phyloP scores from a whole-genome alignment of 2,329 filamentous ascomycete species.

The Aspergillus bombycis region DNA sequence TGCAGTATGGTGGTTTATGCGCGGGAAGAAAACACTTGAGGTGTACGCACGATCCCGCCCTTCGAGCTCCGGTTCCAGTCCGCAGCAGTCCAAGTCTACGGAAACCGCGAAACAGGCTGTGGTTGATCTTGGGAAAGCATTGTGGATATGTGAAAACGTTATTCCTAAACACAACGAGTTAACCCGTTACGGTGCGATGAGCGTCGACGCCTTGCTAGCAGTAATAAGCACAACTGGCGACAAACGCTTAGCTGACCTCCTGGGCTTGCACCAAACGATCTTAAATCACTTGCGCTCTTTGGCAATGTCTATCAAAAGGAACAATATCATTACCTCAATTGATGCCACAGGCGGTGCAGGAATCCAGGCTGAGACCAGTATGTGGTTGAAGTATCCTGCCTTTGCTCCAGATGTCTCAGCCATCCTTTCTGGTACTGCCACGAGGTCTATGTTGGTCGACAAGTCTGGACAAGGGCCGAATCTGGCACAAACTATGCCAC shows the following conservation, averaged over 20 bases:
- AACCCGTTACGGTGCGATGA: slow-evolving; percentile 41
- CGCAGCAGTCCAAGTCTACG: slow-evolving; percentile 38
- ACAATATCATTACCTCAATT: slow-evolving; percentile 70
- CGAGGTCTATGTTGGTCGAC: slow-evolving; percentile 50
- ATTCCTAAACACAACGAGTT: slow-evolving; percentile 45
- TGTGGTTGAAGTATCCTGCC: slow-evolving; percentile 79
- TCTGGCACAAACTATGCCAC: slow-evolving; percentile 70
- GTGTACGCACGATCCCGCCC: slow-evolving; percentile 68
- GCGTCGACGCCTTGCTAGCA: slow-evolving; percentile 44
- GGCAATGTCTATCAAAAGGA: slow-evolving; percentile 80
- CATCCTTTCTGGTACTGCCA: slow-evolving; percentile 65
- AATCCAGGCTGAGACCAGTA: slow-evolving; percentile 78
- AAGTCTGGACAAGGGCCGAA: slow-evolving; percentile 49
- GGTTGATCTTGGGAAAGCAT: slow-evolving; percentile 79
- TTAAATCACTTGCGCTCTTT: slow-evolving; percentile 71
- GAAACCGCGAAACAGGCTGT: slow-evolving; percentile 72
- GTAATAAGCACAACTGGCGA: slow-evolving; percentile 50
- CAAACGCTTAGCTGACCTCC: slow-evolving; percentile 47
- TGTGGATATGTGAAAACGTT: slow-evolving; percentile 69
- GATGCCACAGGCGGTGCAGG: slow-evolving; percentile 66
- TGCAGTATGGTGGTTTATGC: slow-evolving; percentile 87
- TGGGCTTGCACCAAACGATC: slow-evolving; percentile 58
- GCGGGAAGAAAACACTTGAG: slow-evolving; percentile 77
- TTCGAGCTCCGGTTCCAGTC: slow-evolving; percentile 56
- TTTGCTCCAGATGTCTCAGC: slow-evolving; percentile 72